A percentile compares a stretch with the other conserved stretches of the same genome.
phyloP scores from a whole-genome alignment of 2,329 filamentous ascomycete species.

The Talaromyces sp. region DNA sequence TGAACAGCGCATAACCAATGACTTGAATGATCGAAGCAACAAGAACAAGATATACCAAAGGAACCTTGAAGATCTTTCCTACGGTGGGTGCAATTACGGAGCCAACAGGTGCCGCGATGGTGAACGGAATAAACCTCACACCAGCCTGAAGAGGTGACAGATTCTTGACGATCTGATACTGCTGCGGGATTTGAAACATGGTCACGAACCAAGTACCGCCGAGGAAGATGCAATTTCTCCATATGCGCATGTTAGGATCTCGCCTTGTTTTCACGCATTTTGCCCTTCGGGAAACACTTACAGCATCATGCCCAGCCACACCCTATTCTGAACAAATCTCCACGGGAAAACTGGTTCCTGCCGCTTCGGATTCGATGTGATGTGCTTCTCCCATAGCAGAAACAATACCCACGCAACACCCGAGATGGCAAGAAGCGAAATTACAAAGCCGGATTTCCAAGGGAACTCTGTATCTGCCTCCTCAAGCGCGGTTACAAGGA shows the following conservation, averaged over 20 bases:
- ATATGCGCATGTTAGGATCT: not conserved
- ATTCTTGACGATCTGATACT: not conserved
- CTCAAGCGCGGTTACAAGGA: slow-evolving; percentile 16
- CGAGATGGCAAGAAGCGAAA: slow-evolving; percentile 5
- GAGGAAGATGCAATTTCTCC: slow-evolving; percentile 27
- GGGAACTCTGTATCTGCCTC: slow-evolving; percentile 17
- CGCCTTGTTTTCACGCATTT: not conserved
- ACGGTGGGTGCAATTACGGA: slow-evolving; percentile 1
- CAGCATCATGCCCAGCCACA: slow-evolving; percentile 19
- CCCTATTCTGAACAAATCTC: slow-evolving; percentile 19
- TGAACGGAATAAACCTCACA: slow-evolving; percentile 5
- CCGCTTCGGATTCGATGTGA: not conserved
- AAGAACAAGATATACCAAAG: slow-evolving; percentile 32
- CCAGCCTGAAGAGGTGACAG: slow-evolving; percentile 7
- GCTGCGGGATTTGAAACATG: slow-evolving; percentile 20
- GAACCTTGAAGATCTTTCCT: slow-evolving; percentile 18
- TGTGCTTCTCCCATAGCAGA: not conserved
- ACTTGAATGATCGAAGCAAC: slow-evolving; percentile 31
- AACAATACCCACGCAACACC: slow-evolving; percentile 1
- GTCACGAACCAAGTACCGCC: slow-evolving; percentile 29
- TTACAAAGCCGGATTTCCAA: slow-evolving; percentile 20
- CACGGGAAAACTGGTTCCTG: slow-evolving; percentile 18
- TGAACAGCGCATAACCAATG: slow-evolving; percentile 33
- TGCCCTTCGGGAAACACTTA: slow-evolving; percentile 9
- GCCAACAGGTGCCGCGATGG: not conserved